phyloP scores from a whole-genome alignment of 1,284 basidiomycete species.

The Ceratobasidium sp. region DNA sequence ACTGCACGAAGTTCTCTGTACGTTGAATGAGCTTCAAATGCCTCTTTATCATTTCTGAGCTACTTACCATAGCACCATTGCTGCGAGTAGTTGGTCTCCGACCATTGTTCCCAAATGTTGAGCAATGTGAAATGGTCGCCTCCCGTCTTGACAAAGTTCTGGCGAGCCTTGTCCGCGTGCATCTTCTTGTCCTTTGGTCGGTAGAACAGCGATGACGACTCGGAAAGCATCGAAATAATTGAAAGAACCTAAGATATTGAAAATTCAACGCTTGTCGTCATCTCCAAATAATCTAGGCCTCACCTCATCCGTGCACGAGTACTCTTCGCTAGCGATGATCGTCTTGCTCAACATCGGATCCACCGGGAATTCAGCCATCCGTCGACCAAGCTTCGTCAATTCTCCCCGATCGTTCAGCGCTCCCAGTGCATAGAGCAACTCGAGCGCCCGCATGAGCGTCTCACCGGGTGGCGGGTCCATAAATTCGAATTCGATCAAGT shows the following conservation, averaged over 20 bases:
- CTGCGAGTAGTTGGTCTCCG: conserved; percentile 95
- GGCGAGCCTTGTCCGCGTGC: conserved; percentile 95
- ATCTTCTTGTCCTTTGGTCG: conserved; percentile 97
- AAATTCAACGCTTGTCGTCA: not conserved
- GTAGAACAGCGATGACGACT: conserved; percentile 95
- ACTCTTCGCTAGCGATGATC: conserved; percentile 95
- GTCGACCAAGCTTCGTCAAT: conserved; percentile 92
- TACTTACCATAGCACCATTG: conserved; percentile 64
- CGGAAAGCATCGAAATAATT: conserved; percentile 97
- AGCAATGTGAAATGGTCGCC: conserved; percentile 98
- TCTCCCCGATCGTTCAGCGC: conserved; percentile 97
- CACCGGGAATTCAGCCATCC: conserved; percentile 99
- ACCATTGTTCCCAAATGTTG: conserved; percentile 99
- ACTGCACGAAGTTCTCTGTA: conserved; percentile 97
- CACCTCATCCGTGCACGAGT: conserved; percentile 96
- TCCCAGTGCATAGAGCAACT: conserved; percentile 94
- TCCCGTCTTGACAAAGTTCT: conserved; percentile 95
- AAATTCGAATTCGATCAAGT: conserved; percentile 74
- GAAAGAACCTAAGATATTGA: conserved; percentile 78
- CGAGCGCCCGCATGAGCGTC: conserved; percentile 96
- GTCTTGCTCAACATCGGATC: conserved; percentile 98
- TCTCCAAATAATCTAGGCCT: conserved; percentile 50
- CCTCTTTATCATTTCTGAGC: not conserved
- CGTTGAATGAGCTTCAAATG: conserved; percentile 65
- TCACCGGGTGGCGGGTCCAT: conserved; percentile 86